A percentile compares a stretch with the other conserved stretches of the same genome.
phyloP scores from a whole-genome alignment of 164 flowering plant genomes.

The Euptelea pleiosperma region DNA sequence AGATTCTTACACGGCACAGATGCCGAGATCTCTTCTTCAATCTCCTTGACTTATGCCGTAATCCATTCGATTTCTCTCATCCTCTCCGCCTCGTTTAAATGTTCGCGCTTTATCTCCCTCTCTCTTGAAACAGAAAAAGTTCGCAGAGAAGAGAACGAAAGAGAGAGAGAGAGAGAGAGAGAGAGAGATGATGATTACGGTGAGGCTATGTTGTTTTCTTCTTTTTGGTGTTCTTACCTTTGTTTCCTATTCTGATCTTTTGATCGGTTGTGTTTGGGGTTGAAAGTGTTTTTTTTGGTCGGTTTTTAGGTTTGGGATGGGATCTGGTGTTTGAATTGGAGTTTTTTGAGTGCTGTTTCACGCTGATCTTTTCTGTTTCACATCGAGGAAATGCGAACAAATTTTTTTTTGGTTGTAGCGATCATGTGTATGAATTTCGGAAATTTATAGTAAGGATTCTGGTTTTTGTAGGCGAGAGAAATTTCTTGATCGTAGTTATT shows the following conservation, averaged over 20 bases:
- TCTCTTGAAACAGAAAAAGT: background rate
- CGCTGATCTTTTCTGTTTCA: background rate
- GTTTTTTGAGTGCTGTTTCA: too few species aligned
- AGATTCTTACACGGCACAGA: constrained; percentile 79
- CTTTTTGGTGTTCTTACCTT: background rate
- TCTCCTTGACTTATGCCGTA: constrained; percentile 69
- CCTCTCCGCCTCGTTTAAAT: constrained; percentile 10
- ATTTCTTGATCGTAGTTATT: background rate
- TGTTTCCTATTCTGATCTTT: constrained; percentile 6
- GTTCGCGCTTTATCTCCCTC: constrained; percentile 9
- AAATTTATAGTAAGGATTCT: background rate
- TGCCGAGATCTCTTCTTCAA: constrained; percentile 52
- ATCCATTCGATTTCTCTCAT: constrained; percentile 45
- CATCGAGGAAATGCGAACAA: background rate
- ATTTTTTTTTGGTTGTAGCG: background rate
- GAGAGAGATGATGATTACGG: background rate
- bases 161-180: background rate
- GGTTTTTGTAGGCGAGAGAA: constrained; percentile 2
- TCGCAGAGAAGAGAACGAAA: too few species aligned
- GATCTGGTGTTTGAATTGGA: background rate
- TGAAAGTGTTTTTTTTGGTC: background rate
- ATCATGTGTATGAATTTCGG: background rate
- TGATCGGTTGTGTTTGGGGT: constrained; percentile 18
- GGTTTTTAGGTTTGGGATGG: background rate
- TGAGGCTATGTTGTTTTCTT: constrained; percentile 6